Evolutionary conservation across 345 rosid genomes (phyloP).

Genomic region (Orychophragmus violaceus): DNA sequence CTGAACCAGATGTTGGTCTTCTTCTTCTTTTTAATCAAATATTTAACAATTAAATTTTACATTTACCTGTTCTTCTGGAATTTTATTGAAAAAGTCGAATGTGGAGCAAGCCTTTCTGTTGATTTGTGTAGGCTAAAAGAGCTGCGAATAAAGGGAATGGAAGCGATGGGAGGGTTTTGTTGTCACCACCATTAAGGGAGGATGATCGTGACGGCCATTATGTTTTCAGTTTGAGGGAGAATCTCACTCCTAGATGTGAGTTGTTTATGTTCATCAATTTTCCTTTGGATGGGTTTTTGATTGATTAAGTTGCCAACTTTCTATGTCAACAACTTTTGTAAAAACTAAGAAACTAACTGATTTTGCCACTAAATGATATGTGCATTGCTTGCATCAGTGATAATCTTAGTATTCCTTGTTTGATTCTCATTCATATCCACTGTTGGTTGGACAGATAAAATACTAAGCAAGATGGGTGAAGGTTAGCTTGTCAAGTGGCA

Average conservation of each 20-base stretch:
- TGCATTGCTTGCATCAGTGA: background rate
- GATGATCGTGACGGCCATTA: slow-evolving; percentile 78
- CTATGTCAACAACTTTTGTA: background rate
- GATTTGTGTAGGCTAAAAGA: slow-evolving; percentile 50
- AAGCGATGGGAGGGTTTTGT: slow-evolving; percentile 28
- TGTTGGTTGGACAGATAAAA: slow-evolving; percentile 46
- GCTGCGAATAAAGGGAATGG: slow-evolving; percentile 29
- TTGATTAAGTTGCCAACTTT: background rate
- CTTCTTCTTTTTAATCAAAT: background rate
- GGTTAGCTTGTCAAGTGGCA: slow-evolving; percentile 63
- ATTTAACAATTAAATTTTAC: background rate
- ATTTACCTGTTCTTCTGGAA: no score
- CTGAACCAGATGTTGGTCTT: slow-evolving; percentile 48
- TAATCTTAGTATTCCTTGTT: background rate
- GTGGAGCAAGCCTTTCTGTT: background rate
- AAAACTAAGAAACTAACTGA: background rate
- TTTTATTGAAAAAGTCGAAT: no score
- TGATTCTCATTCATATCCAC: background rate
- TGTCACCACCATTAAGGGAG: slow-evolving; percentile 53
- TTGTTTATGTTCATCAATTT: background rate
- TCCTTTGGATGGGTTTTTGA: background rate
- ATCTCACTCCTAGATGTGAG: slow-evolving; percentile 76
- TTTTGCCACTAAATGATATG: background rate
- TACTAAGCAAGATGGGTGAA: slow-evolving; percentile 81
- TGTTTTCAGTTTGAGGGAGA: slow-evolving; percentile 55